A percentile compares a stretch with the other conserved stretches of the same genome.
Evolutionary conservation across 2,329 filamentous ascomycete species (phyloP).

Genomic region (Neodidymelliopsis sp.): DNA sequence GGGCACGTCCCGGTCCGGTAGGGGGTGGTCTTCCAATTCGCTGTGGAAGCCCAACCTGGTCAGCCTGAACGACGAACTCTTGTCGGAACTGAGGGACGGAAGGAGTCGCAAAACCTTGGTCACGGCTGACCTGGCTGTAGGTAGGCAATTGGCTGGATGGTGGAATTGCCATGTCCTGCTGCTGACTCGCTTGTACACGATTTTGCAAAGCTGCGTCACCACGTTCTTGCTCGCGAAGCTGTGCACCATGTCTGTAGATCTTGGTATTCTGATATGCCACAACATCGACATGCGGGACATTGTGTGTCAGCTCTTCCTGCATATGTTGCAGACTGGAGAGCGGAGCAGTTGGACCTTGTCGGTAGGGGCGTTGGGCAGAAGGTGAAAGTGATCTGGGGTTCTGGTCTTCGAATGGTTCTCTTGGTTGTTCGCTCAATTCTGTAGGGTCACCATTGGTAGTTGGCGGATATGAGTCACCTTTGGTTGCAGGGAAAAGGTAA

Average conservation of each 20-base stretch:
- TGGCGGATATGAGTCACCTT: slow-evolving; percentile 48
- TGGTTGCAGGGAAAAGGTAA: slow-evolving; percentile 19
- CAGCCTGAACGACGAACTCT: not conserved
- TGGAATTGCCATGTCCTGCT: slow-evolving; percentile 3
- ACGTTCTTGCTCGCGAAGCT: slow-evolving; percentile 31
- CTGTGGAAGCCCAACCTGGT: slow-evolving; percentile 8
- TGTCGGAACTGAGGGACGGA: not conserved
- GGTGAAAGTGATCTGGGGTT: slow-evolving; percentile 13
- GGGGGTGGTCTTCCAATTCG: not conserved
- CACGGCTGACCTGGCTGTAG: slow-evolving; percentile 16
- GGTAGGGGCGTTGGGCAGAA: slow-evolving; percentile 16
- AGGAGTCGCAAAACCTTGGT: not conserved
- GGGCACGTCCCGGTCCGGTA: not conserved
- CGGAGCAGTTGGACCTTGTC: slow-evolving; percentile 12
- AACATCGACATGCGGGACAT: slow-evolving; percentile 1
- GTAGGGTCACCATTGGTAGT: slow-evolving; percentile 45
- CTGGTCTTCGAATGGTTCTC: slow-evolving; percentile 20
- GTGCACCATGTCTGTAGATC: slow-evolving; percentile 24
- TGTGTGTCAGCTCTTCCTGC: slow-evolving; percentile 3
- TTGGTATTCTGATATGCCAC: slow-evolving; percentile 3
- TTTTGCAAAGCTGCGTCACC: slow-evolving; percentile 8
- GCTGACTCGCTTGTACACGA: slow-evolving; percentile 2
- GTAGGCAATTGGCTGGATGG: slow-evolving; percentile 20
- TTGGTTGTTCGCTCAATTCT: slow-evolving; percentile 20
- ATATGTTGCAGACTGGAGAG: slow-evolving; percentile 10